Conservation (phyloP, 164 flowering plant genomes). For the Nymphaea colorata region DNA sequence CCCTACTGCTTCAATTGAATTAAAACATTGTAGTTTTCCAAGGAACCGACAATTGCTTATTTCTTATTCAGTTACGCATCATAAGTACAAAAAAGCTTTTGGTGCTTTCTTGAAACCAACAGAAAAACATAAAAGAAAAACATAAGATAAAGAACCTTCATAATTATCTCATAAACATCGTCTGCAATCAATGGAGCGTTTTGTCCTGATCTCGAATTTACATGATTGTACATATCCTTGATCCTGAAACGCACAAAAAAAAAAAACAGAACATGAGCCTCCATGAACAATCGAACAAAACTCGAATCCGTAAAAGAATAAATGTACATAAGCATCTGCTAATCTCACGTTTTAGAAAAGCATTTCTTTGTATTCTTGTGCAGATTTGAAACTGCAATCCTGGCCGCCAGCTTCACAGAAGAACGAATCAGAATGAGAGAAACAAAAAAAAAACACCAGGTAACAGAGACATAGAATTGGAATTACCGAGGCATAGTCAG, state of each 20-base stretch:
- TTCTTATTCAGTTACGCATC: too few relatives aligned
- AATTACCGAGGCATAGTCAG: too few relatives aligned
- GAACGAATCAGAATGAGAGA: too few relatives aligned
- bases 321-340: neutral
- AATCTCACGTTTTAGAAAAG: conserved; percentile 91
- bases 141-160: conserved; percentile 43
- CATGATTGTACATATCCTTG: conserved; percentile 68
- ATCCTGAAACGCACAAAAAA: conserved; percentile 54
- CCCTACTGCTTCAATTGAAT: too few relatives aligned
- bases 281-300: too few relatives aligned
- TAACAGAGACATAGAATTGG: too few relatives aligned
- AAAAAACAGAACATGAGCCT: neutral
- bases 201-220: conserved; percentile 59
- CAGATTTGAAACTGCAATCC: conserved; percentile 92
- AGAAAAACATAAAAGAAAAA: neutral
- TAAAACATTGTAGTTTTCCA: too few relatives aligned
- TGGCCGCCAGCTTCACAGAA: conserved; percentile 69
- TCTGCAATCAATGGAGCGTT: conserved; percentile 84
- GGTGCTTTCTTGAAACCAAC: too few relatives aligned
- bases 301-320: neutral
- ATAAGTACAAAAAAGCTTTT: too few relatives aligned
- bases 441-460: too few relatives aligned
- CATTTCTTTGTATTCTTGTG: conserved; percentile 93
- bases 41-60: too few relatives aligned
- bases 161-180: conserved; percentile 92